Evolutionary conservation across 139 green algal genomes (phyloP).

Genomic region (Chlorella sp.): DNA sequence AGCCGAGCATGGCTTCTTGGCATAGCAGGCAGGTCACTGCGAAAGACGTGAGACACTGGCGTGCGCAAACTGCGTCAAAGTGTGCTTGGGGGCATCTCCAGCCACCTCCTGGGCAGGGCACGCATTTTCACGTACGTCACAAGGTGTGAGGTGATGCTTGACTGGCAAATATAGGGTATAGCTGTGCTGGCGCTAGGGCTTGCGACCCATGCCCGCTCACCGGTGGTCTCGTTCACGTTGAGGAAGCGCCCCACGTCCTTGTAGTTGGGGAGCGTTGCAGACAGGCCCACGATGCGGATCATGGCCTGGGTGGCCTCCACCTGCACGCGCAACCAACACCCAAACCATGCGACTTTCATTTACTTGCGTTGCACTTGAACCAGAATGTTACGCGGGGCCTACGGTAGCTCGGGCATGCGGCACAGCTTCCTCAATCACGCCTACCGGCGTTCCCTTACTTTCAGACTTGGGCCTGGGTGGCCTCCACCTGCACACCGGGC

Average conservation of each 20-base stretch:
- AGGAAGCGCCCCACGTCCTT: slow-evolving; percentile 92
- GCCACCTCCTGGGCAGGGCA: not conserved
- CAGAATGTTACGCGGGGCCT: too few species aligned
- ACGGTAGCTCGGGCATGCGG: too few species aligned
- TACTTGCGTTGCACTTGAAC: too few species aligned
- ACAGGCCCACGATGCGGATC: slow-evolving; percentile 98
- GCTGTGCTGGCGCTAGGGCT: too few species aligned
- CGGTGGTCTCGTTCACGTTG: slow-evolving; percentile 25
- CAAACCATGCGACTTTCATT: too few species aligned
- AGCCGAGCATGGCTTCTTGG: too few species aligned
- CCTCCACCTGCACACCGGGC: too few species aligned
- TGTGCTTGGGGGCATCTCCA: not conserved
- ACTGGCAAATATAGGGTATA: not conserved
- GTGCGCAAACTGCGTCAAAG: not conserved
- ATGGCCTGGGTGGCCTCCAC: not conserved
- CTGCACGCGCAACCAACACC: not conserved
- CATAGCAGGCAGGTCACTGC: not conserved
- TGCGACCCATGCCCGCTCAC: not conserved
- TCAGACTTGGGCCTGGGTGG: too few species aligned
- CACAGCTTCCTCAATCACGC: too few species aligned
- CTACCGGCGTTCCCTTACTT: too few species aligned
- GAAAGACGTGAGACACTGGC: not conserved
- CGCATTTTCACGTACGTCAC: not conserved
- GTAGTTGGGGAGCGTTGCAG: slow-evolving; percentile 97
- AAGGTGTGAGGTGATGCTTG: not conserved